Base-by-base conservation (phyloP, 257 asterid species). In the Nicotiana tabacum region DNA sequence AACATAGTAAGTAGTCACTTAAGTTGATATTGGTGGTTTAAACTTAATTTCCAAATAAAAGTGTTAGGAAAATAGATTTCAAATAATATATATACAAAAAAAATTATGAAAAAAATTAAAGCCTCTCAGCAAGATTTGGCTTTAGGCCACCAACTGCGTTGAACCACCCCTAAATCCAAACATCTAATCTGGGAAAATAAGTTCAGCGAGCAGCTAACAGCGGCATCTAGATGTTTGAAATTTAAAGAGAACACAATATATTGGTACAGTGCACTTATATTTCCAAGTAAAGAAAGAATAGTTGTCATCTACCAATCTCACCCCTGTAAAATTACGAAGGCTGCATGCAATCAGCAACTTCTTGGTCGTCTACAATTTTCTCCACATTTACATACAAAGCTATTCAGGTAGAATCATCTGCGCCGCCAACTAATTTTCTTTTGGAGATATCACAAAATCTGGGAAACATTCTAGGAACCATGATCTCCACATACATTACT, bases 401-500 rank as follows among this genome's bases (percentile, higher is more conserved):
- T 64, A 53, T 81, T 39, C 64, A 76, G 81, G 51, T 66, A 65
- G 46, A 80, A 7, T 35, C 43, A 83, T 65, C 53, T 24, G 55
- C 29, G 77, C 83, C 82, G 6, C 66, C 77, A 24, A 32, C 35
- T 68, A 62, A 55, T 37, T 32, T 35, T 33, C 35, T 56, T 68
- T 29, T n/a, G 12, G 39, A 37, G 56, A 30, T 53, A 64, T 64
- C 66, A 66, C 56, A 80, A 29, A 84, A 21, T 61, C 18, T 29
- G 61, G 30, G 35, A 43, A 39, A 21, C 35, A 6, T 43, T 56
- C 66, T 9, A 84, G 10, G 64, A 48, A 79, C 29, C 62, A 78
- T 9, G 46, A 79, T 27, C 82, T 66, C 68, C 56, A 79, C 21
- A 77, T 35, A 29, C 56, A 83, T 77, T 83, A 83, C 78, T 84